Conservation (phyloP, 495 filamentous ascomycete species). For the Xylaria cubensis region DNA sequence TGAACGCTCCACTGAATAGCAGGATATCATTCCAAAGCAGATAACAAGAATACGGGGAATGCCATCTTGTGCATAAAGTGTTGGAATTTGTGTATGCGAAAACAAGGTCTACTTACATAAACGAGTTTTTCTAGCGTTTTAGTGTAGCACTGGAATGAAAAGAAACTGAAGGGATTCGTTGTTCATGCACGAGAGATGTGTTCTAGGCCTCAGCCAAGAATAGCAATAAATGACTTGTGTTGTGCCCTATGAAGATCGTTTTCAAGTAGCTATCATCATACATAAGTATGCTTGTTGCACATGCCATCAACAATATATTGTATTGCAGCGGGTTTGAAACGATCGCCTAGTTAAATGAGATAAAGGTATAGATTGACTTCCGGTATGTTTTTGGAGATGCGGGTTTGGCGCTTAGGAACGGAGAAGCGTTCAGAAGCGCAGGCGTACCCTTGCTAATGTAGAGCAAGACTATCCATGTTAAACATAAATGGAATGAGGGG, state of each 20-base stretch:
- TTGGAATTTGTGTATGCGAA: not conserved
- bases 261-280: not conserved
- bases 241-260: not conserved
- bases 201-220: constrained; percentile 2
- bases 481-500: constrained; percentile 22
- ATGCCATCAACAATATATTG: constrained; percentile 1
- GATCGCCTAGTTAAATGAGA: not conserved
- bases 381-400: not conserved
- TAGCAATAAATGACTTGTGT: not conserved
- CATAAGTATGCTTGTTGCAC: not conserved
- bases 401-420: constrained; percentile 1
- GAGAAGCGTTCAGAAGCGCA: not conserved
- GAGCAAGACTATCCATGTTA: constrained; percentile 7
- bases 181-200: not conserved
- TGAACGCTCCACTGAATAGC: not conserved
- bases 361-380: not conserved
- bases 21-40: constrained; percentile 2
- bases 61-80: not conserved
- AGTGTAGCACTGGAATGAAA: not conserved
- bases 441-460: not conserved
- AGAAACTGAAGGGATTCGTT: not conserved
- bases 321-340: constrained; percentile 3
- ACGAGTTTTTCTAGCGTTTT: not conserved
- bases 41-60: not conserved
- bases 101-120: not conserved